Percentiles rank a stretch among this genome's conserved stretches.
These are phyloP conservation scores for Grosmannia penicillata DNA, from an alignment of 2,329 filamentous ascomycete species.

Conservation along the genomic window DNA sequence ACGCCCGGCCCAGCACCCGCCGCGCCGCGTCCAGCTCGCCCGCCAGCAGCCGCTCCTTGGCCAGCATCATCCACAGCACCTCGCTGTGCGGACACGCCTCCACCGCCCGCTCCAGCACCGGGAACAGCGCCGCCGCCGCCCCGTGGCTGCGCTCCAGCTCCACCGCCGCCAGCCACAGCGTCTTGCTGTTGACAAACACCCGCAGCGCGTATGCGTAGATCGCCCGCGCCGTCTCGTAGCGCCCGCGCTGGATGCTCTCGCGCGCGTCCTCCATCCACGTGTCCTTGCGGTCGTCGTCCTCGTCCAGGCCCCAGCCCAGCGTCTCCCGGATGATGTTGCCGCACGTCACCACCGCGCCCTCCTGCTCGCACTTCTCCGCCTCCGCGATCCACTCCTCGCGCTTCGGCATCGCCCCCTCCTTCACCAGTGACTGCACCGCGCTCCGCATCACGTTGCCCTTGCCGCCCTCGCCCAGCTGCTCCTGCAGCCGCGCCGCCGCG, in stretches of 20 bases:
- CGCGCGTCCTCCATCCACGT: constrained; percentile 93
- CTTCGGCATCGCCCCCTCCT: constrained; percentile 91
- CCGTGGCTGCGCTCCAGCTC: constrained; percentile 87
- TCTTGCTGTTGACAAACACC: constrained; percentile 77
- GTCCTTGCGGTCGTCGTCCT: constrained; percentile 91
- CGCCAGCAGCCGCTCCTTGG: constrained; percentile 84
- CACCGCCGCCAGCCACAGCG: constrained; percentile 78
- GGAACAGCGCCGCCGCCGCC: constrained; percentile 50
- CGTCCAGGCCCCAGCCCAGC: constrained; percentile 81
- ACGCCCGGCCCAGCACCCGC: constrained; percentile 72
- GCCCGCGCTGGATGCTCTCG: constrained; percentile 63
- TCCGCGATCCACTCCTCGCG: constrained; percentile 94
- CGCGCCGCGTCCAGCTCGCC: constrained; percentile 80
- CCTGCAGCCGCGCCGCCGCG: constrained; percentile 78
- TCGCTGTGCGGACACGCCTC: constrained; percentile 87
- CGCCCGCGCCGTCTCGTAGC: constrained; percentile 79
- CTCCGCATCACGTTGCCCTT: constrained; percentile 91
- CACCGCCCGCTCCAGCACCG: constrained; percentile 81
- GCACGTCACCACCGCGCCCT: constrained; percentile 76
- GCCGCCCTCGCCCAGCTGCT: constrained; percentile 55
- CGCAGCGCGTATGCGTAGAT: constrained; percentile 87
- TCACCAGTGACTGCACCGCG: constrained; percentile 74
- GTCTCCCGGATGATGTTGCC: constrained; percentile 85
- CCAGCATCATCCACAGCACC: constrained; percentile 88
- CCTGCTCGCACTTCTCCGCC: constrained; percentile 87